Conservation (phyloP, 306 rosid species). For the Cajanus cajan region DNA sequence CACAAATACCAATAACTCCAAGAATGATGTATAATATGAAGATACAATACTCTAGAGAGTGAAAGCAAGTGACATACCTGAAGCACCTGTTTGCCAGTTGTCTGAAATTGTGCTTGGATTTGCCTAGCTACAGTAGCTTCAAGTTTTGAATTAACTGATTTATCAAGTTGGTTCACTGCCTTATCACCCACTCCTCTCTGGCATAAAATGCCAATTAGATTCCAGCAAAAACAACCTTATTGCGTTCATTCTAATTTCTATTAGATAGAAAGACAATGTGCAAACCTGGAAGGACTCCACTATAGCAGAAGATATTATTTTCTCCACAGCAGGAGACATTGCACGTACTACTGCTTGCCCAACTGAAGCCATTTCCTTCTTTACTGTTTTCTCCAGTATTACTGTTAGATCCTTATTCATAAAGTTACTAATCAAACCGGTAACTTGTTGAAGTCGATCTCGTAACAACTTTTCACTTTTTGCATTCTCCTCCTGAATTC, state of each 20-base stretch:
- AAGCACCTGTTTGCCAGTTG: constrained; percentile 92
- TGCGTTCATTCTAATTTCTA: constrained; percentile 22
- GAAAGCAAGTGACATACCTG: constrained; percentile 58
- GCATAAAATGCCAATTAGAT: constrained; percentile 45
- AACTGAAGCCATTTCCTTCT: constrained; percentile 85
- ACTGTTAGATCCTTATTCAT: constrained; percentile 72
- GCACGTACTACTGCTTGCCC: constrained; percentile 79
- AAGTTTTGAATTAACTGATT: constrained; percentile 78
- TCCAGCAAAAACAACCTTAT: constrained; percentile 28
- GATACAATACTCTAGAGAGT: background rate
- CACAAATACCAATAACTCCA: constrained; percentile 4
- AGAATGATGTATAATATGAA: background rate
- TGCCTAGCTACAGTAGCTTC: constrained; percentile 96
- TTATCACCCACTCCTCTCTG: constrained; percentile 98
- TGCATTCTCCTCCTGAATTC: constrained; percentile 83
- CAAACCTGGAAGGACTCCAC: constrained; percentile 93
- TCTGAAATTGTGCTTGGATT: constrained; percentile 97
- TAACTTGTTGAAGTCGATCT: constrained; percentile 66
- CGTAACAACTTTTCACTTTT: constrained; percentile 75
- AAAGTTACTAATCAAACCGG: constrained; percentile 57
- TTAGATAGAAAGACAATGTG: background rate
- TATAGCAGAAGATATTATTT: constrained; percentile 71
- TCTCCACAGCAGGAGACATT: constrained; percentile 77
- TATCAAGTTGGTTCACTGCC: constrained; percentile 92
- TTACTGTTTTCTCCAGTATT: constrained; percentile 76